phyloP scores from a whole-genome alignment of 306 rosid species.

The Mimosa bimucronata region DNA sequence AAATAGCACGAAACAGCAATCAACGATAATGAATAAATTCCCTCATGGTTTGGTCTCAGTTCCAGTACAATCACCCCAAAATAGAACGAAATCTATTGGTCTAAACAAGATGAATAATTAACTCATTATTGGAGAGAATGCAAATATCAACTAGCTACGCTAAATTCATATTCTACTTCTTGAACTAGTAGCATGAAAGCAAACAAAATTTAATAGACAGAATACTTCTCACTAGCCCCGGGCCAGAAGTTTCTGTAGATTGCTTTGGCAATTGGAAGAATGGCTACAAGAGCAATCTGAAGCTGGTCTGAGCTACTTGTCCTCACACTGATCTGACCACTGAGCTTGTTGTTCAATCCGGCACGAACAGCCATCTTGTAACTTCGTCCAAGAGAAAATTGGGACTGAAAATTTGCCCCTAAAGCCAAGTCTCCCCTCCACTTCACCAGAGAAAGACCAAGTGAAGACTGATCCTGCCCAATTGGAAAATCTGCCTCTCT shows the following conservation, averaged over 20 bases:
- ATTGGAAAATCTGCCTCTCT: constrained; percentile 97
- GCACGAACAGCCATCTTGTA: constrained; percentile 92
- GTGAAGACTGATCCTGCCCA: constrained; percentile 92
- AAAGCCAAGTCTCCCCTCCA: constrained; percentile 93
- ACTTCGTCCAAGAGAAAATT: constrained; percentile 81
- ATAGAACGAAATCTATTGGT: constrained; percentile 32
- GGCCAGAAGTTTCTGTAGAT: constrained; percentile 75
- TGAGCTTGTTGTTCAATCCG: constrained; percentile 92
- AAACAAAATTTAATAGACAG: constrained; percentile 62
- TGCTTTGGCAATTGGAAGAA: constrained; percentile 75
- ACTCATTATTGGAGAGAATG: constrained; percentile 40
- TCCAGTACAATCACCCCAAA: constrained; percentile 44
- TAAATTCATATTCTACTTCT: constrained; percentile 41
- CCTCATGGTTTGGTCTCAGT: constrained; percentile 48
- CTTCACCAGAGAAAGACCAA: constrained; percentile 88
- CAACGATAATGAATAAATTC: constrained; percentile 46
- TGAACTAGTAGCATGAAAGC: constrained; percentile 37
- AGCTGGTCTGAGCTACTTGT: constrained; percentile 98
- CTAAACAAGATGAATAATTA: constrained; percentile 32
- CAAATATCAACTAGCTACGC: constrained; percentile 30
- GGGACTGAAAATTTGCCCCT: constrained; percentile 88
- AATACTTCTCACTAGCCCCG: constrained; percentile 71
- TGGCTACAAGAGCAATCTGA: constrained; percentile 84
- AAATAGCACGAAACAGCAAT: constrained; percentile 34
- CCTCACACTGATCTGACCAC: constrained; percentile 85